phyloP scores from a whole-genome alignment of 2,329 filamentous ascomycete genomes.

The Amauroascus niger region DNA sequence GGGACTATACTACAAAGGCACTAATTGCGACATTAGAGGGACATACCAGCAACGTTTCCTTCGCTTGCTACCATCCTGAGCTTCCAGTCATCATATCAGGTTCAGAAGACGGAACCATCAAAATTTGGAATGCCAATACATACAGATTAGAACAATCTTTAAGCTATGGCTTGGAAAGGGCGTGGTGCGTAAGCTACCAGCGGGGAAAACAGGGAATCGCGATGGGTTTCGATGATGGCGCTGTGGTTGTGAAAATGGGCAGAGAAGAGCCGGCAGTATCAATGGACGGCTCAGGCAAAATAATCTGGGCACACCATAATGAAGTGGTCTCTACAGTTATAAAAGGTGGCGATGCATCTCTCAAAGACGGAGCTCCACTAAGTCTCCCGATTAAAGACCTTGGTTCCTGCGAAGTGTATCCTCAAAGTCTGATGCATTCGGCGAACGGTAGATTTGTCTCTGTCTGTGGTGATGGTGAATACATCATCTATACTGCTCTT shows the following conservation, averaged over 20 bases:
- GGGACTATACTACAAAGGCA: conserved; percentile 98
- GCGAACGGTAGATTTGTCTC: conserved; percentile 86
- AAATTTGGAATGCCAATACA: conserved; percentile 98
- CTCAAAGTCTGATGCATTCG: conserved; percentile 88
- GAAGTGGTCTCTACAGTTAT: conserved; percentile 93
- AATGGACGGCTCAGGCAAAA: conserved; percentile 91
- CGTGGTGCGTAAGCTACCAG: conserved; percentile 96
- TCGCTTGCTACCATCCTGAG: conserved; percentile 95
- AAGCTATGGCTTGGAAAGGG: conserved; percentile 89
- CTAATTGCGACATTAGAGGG: conserved; percentile 93
- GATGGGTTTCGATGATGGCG: conserved; percentile 94
- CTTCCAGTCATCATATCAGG: conserved; percentile 94
- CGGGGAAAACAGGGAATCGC: conserved; percentile 89
- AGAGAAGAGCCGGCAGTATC: conserved; percentile 94
- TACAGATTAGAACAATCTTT: conserved; percentile 92
- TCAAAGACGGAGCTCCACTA: conserved; percentile 85
- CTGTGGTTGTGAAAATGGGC: conserved; percentile 95
- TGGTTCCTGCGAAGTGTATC: conserved; percentile 92
- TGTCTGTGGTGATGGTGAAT: conserved; percentile 91
- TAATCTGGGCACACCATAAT: conserved; percentile 92
- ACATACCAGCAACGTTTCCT: conserved; percentile 95
- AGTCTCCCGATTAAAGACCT: conserved; percentile 85
- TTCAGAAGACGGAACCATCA: conserved; percentile 92
- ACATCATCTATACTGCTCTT: conserved; percentile 95
- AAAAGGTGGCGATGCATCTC: conserved; percentile 70